Conservation (phyloP, 2,329 filamentous ascomycete genomes). For the Aspergillus amoenus region DNA sequence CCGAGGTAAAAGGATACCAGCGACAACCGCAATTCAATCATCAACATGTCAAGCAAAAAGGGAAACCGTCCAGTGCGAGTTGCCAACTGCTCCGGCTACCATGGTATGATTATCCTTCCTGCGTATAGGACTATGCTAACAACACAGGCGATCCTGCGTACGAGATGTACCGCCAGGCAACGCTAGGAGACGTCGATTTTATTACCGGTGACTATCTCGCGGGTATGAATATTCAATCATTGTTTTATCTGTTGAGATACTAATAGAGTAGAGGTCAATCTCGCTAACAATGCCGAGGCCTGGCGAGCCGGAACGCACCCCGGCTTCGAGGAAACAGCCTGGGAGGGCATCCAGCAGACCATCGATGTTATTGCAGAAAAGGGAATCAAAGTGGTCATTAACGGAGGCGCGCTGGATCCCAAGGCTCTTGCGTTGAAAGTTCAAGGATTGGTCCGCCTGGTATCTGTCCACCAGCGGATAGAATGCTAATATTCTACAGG, state of each 20-base stretch:
- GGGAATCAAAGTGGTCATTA: constrained; percentile 56
- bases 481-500: constrained; percentile 20
- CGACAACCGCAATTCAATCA: neutral
- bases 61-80: constrained; percentile 28
- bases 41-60: neutral
- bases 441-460: constrained; percentile 35
- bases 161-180: constrained; percentile 40
- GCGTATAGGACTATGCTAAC: neutral
- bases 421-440: constrained; percentile 51
- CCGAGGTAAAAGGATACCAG: neutral
- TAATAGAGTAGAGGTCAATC: constrained; percentile 41
- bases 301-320: constrained; percentile 42
- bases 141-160: constrained; percentile 32
- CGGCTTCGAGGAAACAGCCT: constrained; percentile 49
- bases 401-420: constrained; percentile 58
- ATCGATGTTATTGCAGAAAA: constrained; percentile 49
- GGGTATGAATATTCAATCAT: constrained; percentile 25
- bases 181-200: constrained; percentile 45
- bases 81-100: constrained; percentile 37
- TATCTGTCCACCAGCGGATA: neutral
- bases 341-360: constrained; percentile 49
- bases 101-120: constrained; percentile 15
- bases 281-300: constrained; percentile 47
- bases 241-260: too few species aligned
- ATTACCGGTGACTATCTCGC: constrained; percentile 57